These are phyloP conservation scores for Pichia cactophila DNA, from an alignment of 1,139 yeast genomes.

Conservation along the genomic window DNA sequence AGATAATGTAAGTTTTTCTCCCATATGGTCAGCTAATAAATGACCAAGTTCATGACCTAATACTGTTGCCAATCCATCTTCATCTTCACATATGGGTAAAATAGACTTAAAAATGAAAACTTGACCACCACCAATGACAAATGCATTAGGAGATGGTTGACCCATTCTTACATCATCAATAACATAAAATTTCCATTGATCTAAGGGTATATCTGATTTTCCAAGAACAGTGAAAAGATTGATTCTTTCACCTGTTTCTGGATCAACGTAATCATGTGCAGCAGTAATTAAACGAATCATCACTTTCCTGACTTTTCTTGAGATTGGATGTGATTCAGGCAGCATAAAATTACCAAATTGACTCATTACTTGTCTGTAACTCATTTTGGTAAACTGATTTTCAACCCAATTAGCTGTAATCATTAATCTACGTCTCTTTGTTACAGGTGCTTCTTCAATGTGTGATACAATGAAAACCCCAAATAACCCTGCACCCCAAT, in stretches of 20 bases:
- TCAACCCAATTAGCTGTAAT: constrained; percentile 69
- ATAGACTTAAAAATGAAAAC: constrained; percentile 83
- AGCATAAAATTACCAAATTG: constrained; percentile 42
- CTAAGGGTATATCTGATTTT: constrained; percentile 23
- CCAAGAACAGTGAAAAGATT: constrained; percentile 22
- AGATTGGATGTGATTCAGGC: constrained; percentile 48
- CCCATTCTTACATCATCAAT: constrained; percentile 50
- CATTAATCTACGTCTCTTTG: constrained; percentile 65
- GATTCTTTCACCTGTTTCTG: constrained; percentile 23
- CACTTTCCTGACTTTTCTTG: constrained; percentile 47
- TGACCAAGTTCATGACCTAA: constrained; percentile 90
- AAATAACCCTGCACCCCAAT: constrained; percentile 16
- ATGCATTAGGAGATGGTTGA: constrained; percentile 76
- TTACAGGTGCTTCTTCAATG: constrained; percentile 75
- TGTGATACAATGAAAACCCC: constrained; percentile 53
- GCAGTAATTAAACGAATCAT: constrained; percentile 60
- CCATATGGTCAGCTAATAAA: constrained; percentile 85
- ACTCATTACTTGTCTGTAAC: constrained; percentile 52
- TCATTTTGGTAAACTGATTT: constrained; percentile 54
- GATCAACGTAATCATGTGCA: constrained; percentile 37
- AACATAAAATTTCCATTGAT: constrained; percentile 79
- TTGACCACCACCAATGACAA: constrained; percentile 92
- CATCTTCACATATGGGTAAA: constrained; percentile 68
- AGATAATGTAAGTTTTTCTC: constrained; percentile 65
- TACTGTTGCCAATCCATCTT: constrained; percentile 91